These are phyloP conservation scores for Irpex lacteus DNA, from an alignment of 1,284 basidiomycete genomes.

Conservation along the genomic window DNA sequence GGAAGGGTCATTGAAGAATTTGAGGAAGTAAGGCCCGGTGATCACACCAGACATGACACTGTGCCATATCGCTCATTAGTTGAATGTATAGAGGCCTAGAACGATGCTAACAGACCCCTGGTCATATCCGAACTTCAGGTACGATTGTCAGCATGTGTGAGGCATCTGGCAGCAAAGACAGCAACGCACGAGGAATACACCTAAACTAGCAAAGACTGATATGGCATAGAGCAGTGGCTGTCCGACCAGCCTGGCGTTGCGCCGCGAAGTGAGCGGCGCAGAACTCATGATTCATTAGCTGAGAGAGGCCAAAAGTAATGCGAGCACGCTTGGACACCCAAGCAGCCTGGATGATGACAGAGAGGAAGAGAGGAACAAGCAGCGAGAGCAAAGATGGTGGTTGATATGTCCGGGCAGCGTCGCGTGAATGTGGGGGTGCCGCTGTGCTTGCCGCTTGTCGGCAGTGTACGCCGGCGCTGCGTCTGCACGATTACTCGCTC, in stretches of 20 bases:
- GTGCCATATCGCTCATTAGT: conserved; percentile 1
- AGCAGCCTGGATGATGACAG: neutral
- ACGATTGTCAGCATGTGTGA: conserved; percentile 5
- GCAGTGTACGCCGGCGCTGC: neutral
- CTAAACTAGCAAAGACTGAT: conserved; percentile 82
- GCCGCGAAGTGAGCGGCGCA: conserved; percentile 23
- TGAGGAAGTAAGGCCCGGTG: conserved; percentile 88
- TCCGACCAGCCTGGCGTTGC: conserved; percentile 64
- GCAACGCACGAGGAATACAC: conserved; percentile 78
- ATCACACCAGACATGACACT: conserved; percentile 92
- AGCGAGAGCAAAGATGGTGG: conserved; percentile 1
- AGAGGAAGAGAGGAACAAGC: conserved; percentile 7
- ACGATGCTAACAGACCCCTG: conserved; percentile 64
- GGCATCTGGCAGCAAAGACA: conserved; percentile 2
- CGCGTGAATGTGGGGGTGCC: conserved; percentile 2
- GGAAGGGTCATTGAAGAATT: conserved; percentile 79
- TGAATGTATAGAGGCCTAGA: neutral
- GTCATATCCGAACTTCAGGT: conserved; percentile 82
- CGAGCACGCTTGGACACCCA: conserved; percentile 6
- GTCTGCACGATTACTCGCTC: neutral
- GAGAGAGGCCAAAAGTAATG: conserved; percentile 6
- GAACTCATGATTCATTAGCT: conserved; percentile 31
- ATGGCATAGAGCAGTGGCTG: conserved; percentile 80
- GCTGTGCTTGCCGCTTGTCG: neutral
- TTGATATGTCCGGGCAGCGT: neutral